A percentile compares a stretch with the other conserved stretches of the same genome.
These are phyloP conservation scores for Nakazawaea pomicola DNA, from an alignment of 805 yeast genomes.

Conservation along the genomic window DNA sequence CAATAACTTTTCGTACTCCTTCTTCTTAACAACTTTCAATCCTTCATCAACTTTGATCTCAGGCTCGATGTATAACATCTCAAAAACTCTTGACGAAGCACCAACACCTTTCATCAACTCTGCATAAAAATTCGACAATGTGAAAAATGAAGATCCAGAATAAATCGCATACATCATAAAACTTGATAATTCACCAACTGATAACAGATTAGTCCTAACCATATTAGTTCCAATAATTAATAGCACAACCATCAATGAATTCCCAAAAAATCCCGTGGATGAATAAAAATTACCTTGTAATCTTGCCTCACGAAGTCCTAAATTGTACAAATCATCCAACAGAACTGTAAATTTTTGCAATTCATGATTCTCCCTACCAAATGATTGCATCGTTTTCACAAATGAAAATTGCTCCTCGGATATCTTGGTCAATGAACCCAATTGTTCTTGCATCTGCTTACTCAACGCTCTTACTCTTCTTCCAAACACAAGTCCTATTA, in stretches of 20 bases:
- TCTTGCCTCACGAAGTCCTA: slow-evolving; percentile 76
- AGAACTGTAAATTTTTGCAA: slow-evolving; percentile 70
- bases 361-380: slow-evolving; percentile 79
- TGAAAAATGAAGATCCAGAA: slow-evolving; percentile 90
- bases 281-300: slow-evolving; percentile 75
- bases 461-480: slow-evolving; percentile 69
- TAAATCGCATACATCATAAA: slow-evolving; percentile 95
- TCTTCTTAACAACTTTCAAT: slow-evolving; percentile 28
- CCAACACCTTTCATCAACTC: slow-evolving; percentile 98
- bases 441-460: slow-evolving; percentile 70
- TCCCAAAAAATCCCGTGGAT: slow-evolving; percentile 80
- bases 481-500: slow-evolving; percentile 81
- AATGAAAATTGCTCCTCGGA: slow-evolving; percentile 89
- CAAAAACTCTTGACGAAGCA: slow-evolving; percentile 89
- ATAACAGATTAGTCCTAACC: slow-evolving; percentile 69
- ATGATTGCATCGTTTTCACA: slow-evolving; percentile 82
- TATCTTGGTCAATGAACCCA: slow-evolving; percentile 83
- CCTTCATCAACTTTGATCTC: slow-evolving; percentile 67
- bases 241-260: slow-evolving; percentile 70
- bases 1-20: slow-evolving; percentile 16
- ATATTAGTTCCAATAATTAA: slow-evolving; percentile 77
- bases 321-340: slow-evolving; percentile 56
- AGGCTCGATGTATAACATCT: slow-evolving; percentile 75
- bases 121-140: slow-evolving; percentile 84
- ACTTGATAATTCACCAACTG: slow-evolving; percentile 86